These are phyloP conservation scores for Gossypium davidsonii DNA, from an alignment of 441 rosid species.

Conservation along the genomic window DNA sequence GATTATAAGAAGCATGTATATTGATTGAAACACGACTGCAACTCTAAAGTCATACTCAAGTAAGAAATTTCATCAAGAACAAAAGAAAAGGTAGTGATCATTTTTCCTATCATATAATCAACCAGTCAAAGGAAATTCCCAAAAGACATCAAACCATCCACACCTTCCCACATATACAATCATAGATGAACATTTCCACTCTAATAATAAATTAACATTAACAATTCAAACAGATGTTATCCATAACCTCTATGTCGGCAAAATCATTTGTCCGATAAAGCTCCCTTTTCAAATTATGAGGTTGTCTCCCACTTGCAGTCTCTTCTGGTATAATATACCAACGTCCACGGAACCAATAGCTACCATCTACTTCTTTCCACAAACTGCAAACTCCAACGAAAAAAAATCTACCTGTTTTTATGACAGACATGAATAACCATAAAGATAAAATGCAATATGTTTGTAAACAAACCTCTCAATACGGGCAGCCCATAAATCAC, in stretches of 20 bases:
- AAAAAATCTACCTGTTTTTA: not conserved
- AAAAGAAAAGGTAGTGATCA: not conserved
- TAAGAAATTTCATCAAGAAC: not conserved
- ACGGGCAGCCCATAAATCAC: slow-evolving; percentile 81
- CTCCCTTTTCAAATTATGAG: slow-evolving; percentile 78
- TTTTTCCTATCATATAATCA: not conserved
- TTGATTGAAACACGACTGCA: not conserved
- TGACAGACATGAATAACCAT: not conserved
- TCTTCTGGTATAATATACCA: slow-evolving; percentile 96
- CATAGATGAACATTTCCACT: not conserved
- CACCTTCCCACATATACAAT: not conserved
- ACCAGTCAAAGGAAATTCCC: not conserved
- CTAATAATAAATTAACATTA: not conserved
- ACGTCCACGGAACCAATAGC: slow-evolving; percentile 61
- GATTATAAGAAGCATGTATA: not conserved
- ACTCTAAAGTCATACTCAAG: not conserved
- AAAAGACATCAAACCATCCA: not conserved
- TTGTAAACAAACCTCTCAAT: slow-evolving; percentile 48
- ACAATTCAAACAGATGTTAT: slow-evolving; percentile 5
- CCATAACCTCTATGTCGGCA: slow-evolving; percentile 67
- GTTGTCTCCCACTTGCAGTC: slow-evolving; percentile 75
- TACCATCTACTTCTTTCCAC: slow-evolving; percentile 72
- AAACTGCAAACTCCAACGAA: slow-evolving; percentile 34
- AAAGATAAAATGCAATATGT: not conserved
- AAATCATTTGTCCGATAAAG: slow-evolving; percentile 73